A percentile compares a stretch with the other conserved stretches of the same genome.
phyloP scores from a whole-genome alignment of 2,329 filamentous ascomycete species.

The Aspergillus quadricinctus region DNA sequence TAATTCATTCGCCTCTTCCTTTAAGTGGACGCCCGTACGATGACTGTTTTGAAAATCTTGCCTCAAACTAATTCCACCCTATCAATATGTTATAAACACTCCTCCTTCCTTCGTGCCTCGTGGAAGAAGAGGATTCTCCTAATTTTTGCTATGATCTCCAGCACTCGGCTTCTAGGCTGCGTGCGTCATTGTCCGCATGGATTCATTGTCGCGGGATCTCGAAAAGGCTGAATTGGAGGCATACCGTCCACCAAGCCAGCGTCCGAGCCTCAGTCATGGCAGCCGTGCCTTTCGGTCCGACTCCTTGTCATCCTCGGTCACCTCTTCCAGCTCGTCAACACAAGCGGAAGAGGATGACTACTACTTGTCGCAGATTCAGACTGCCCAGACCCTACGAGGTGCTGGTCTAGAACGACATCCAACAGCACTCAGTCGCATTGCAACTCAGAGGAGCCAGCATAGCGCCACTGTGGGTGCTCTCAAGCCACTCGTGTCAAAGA shows the following conservation, averaged over 20 bases:
- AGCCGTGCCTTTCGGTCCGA: conserved; percentile 8
- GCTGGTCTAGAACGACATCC: conserved; percentile 34
- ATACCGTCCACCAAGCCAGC: conserved; percentile 11
- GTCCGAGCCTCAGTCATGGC: conserved; percentile 11
- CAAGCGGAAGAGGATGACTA: conserved; percentile 15
- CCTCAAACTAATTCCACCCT: neutral
- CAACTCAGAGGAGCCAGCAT: conserved; percentile 40
- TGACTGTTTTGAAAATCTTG: neutral
- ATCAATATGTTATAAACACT: neutral
- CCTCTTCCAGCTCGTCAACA: conserved; percentile 21
- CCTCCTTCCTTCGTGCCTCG: neutral
- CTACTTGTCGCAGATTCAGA: conserved; percentile 30
- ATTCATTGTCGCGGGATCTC: conserved; percentile 32
- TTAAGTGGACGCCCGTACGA: neutral
- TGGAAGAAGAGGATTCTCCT: neutral
- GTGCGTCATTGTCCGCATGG: conserved; percentile 24
- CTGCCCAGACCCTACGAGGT: conserved; percentile 21
- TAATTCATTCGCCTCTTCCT: neutral
- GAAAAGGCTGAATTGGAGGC: conserved; percentile 35
- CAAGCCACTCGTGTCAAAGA: conserved; percentile 25
- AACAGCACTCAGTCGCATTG: conserved; percentile 38
- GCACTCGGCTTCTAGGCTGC: neutral
- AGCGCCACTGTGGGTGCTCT: conserved; percentile 39
- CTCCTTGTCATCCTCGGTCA: conserved; percentile 19
- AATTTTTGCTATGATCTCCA: neutral